phyloP scores from a whole-genome alignment of 2,329 filamentous ascomycete species.

The Cladosporium sp. region DNA sequence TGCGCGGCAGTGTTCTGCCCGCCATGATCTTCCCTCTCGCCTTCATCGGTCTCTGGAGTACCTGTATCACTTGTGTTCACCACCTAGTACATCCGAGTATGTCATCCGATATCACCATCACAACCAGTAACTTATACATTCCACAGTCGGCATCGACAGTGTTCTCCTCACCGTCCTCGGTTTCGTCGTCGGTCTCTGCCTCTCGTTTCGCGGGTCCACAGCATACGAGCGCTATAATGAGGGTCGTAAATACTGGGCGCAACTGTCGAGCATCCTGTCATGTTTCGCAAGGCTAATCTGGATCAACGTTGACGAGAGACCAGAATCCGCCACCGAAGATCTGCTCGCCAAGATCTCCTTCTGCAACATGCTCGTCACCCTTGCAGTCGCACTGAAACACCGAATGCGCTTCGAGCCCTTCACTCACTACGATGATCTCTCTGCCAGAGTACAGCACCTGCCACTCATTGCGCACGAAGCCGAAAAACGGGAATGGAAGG shows the following conservation, averaged over 20 bases:
- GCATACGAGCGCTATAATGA: slow-evolving; percentile 66
- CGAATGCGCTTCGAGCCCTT: slow-evolving; percentile 80
- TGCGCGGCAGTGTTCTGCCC: slow-evolving; percentile 71
- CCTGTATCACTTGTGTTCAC: slow-evolving; percentile 56
- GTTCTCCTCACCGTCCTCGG: slow-evolving; percentile 71
- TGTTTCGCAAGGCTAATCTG: slow-evolving; percentile 64
- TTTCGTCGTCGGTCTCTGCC: slow-evolving; percentile 75
- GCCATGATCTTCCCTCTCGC: slow-evolving; percentile 68
- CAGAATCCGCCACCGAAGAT: slow-evolving; percentile 56
- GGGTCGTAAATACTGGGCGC: slow-evolving; percentile 61
- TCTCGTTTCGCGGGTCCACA: slow-evolving; percentile 72
- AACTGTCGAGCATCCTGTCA: slow-evolving; percentile 52
- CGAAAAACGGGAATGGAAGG: slow-evolving; percentile 40
- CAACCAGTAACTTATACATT: too few relatives aligned
- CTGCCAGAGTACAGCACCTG: slow-evolving; percentile 65
- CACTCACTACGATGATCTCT: slow-evolving; percentile 69
- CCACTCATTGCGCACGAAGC: slow-evolving; percentile 68
- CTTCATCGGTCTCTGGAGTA: slow-evolving; percentile 62
- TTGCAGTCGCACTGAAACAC: slow-evolving; percentile 74
- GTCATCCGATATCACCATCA: too few relatives aligned
- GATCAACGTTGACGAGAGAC: slow-evolving; percentile 61
- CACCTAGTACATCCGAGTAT: too few relatives aligned
- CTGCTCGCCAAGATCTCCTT: slow-evolving; percentile 67
- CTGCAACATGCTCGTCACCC: slow-evolving; percentile 74
- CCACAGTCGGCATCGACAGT: slow-evolving; percentile 53